phyloP scores from a whole-genome alignment of 2,329 filamentous ascomycete species.

The Tolypocladium ophioglossoides region DNA sequence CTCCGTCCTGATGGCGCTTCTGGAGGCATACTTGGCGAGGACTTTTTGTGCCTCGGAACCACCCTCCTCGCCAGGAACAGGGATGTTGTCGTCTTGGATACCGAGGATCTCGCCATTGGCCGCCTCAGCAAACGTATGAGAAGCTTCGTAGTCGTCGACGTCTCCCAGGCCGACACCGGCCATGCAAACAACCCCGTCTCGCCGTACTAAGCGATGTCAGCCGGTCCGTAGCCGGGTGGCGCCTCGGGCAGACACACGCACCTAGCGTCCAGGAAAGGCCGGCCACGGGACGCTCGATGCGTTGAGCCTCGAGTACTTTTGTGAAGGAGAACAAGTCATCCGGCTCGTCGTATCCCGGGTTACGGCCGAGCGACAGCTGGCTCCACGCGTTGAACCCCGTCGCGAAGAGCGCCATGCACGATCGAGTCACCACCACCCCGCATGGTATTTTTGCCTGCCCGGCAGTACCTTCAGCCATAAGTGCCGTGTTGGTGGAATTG shows the following conservation, averaged over 20 bases:
- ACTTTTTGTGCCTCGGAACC: background rate
- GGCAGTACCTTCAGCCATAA: background rate
- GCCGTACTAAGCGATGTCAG: conserved; percentile 8
- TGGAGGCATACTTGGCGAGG: conserved; percentile 12
- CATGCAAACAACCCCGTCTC: conserved; percentile 8
- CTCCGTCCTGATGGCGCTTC: conserved; percentile 7
- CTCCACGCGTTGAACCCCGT: conserved; percentile 49
- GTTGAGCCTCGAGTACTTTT: conserved; percentile 24
- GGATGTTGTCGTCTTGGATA: background rate
- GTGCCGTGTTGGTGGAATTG: background rate
- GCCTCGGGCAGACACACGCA: conserved; percentile 16
- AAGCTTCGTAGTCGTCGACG: conserved; percentile 1
- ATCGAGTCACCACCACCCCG: background rate
- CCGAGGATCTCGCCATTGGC: conserved; percentile 8
- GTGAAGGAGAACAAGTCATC: conserved; percentile 35
- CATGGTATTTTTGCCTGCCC: background rate
- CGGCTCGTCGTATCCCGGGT: conserved; percentile 19
- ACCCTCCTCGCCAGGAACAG: background rate
- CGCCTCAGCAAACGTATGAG: conserved; percentile 5
- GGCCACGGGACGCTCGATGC: conserved; percentile 24
- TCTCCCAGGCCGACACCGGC: conserved; percentile 9
- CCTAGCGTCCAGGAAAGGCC: conserved; percentile 36
- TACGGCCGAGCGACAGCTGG: conserved; percentile 34
- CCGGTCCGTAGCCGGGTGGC: background rate
- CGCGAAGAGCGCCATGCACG: conserved; percentile 39